Percentiles rank a stretch among this genome's conserved stretches.
phyloP scores from a whole-genome alignment of 179 eudicot genomes.

The Silene coronaria region DNA sequence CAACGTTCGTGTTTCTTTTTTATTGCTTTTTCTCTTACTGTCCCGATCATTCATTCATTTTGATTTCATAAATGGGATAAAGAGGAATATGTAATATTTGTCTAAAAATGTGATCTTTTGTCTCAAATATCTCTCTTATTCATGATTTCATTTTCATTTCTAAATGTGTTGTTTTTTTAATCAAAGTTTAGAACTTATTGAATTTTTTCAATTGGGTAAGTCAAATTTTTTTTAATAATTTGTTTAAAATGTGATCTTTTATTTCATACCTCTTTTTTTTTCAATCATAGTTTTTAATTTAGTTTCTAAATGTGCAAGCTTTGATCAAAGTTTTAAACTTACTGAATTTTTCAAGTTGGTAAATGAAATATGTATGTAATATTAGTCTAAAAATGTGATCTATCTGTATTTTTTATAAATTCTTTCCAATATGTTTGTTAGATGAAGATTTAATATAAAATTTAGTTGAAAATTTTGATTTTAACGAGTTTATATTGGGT shows the following conservation, averaged over 20 bases:
- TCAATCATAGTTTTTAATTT: no score
- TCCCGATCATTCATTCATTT: background rate
- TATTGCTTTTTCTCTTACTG: no score
- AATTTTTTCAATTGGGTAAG: background rate
- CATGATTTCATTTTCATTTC: background rate
- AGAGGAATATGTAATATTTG: background rate
- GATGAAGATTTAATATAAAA: background rate
- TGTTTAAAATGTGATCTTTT: background rate
- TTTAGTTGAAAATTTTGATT: no score
- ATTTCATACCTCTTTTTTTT: no score
- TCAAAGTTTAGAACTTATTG: slow-evolving; percentile 6
- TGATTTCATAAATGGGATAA: background rate
- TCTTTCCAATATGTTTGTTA: background rate
- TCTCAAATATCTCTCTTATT: no score
- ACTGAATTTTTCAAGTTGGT: background rate
- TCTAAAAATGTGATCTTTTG: no score
- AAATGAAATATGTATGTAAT: background rate
- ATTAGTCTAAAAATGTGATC: background rate
- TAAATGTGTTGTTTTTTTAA: background rate
- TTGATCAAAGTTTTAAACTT: background rate
- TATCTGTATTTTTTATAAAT: background rate
- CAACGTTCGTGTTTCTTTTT: slow-evolving; percentile 30
- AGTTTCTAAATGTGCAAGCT: no score
- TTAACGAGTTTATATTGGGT: background rate
- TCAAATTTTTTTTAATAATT: background rate